Percentiles rank a stretch among this genome's conserved stretches.
These are phyloP conservation scores for Trametes cubensis DNA, from an alignment of 768 basidiomycete genomes.

Conservation along the genomic window DNA sequence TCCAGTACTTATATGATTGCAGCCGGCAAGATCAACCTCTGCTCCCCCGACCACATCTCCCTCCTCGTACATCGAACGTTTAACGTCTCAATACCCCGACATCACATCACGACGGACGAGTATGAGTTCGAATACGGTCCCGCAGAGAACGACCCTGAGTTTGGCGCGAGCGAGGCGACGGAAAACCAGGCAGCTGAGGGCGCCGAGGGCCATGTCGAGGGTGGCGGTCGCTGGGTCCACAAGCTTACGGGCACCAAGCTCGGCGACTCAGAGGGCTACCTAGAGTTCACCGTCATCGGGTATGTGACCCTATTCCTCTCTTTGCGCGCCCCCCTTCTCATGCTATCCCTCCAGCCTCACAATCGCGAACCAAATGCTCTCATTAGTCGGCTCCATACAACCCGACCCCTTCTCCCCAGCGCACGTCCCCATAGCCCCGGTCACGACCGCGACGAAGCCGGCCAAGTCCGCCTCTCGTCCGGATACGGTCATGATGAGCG, in stretches of 20 bases:
- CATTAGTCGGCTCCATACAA: slow-evolving; percentile 82
- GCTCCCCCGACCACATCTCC: slow-evolving; percentile 90
- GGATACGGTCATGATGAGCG: slow-evolving; percentile 25
- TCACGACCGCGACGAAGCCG: slow-evolving; percentile 25
- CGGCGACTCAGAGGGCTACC: slow-evolving; percentile 64
- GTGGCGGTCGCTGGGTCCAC: slow-evolving; percentile 80
- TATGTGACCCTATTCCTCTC: slow-evolving; percentile 38
- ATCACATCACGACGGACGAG: slow-evolving; percentile 79
- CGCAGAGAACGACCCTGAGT: slow-evolving; percentile 79
- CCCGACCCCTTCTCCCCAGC: slow-evolving; percentile 70
- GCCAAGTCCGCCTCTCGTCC: slow-evolving; percentile 1
- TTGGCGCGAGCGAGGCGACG: slow-evolving; percentile 41
- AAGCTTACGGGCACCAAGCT: slow-evolving; percentile 67
- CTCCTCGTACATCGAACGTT: slow-evolving; percentile 89
- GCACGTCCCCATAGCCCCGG: slow-evolving; percentile 45
- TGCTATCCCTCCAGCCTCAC: slow-evolving; percentile 57
- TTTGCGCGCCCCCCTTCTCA: not conserved
- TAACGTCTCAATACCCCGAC: slow-evolving; percentile 92
- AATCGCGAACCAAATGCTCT: slow-evolving; percentile 92
- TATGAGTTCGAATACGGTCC: slow-evolving; percentile 90
- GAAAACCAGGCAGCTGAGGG: slow-evolving; percentile 34
- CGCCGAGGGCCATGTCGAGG: slow-evolving; percentile 38
- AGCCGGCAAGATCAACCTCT: slow-evolving; percentile 89
- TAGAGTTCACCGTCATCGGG: slow-evolving; percentile 91
- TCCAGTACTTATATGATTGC: too few relatives aligned